These are phyloP conservation scores for Hortiboletus campestris DNA, from an alignment of 768 basidiomycete genomes.

Conservation along the genomic window DNA sequence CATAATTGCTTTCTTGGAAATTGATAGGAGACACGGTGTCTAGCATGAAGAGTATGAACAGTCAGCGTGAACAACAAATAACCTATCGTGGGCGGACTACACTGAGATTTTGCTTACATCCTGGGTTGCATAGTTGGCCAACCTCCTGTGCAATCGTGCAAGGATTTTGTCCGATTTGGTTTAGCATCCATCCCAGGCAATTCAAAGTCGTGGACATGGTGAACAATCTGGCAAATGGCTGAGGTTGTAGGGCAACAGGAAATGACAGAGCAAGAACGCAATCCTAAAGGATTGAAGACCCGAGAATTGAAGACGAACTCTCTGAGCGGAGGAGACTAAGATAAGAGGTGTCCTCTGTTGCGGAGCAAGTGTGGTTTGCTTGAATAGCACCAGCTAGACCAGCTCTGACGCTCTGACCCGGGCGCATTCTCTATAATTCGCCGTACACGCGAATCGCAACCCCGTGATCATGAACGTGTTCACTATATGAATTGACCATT, in stretches of 20 bases:
- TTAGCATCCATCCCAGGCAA: conserved; percentile 15
- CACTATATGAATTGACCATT: neutral
- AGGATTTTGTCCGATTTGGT: conserved; percentile 7
- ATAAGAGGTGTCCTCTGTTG: conserved; percentile 1
- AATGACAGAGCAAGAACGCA: neutral
- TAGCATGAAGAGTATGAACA: neutral
- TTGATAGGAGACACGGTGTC: conserved; percentile 12
- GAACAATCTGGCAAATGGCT: neutral
- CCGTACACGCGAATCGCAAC: neutral
- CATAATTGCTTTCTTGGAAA: conserved; percentile 20
- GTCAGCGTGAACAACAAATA: neutral
- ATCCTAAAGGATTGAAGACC: neutral
- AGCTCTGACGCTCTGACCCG: neutral
- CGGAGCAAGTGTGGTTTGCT: conserved; percentile 6
- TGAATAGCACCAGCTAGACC: neutral
- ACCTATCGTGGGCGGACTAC: neutral
- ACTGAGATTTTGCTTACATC: conserved; percentile 10
- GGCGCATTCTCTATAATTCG: neutral
- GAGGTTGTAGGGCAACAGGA: neutral
- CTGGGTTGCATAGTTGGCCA: conserved; percentile 17
- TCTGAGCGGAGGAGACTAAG: neutral
- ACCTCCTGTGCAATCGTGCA: conserved; percentile 17
- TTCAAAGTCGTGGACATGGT: conserved; percentile 10
- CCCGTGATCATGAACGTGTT: conserved; percentile 6
- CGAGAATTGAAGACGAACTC: neutral